phyloP scores from a whole-genome alignment of 192 early-diverging fungal species.

The Cetraspora pellucida region DNA sequence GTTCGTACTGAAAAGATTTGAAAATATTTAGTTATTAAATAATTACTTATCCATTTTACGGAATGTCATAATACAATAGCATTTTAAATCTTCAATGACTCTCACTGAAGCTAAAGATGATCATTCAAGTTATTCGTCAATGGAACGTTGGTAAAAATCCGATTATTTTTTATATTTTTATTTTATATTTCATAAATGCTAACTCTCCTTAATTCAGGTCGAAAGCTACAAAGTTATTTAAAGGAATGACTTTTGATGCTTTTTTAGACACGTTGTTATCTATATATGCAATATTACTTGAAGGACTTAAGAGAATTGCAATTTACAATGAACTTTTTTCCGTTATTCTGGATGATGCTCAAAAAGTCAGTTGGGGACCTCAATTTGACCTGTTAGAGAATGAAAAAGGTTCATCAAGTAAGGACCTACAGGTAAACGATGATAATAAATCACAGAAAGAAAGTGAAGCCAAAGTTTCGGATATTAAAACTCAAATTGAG shows the following conservation, averaged over 20 bases:
- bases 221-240: conserved; percentile 68
- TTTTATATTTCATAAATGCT: background rate
- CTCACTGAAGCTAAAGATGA: no score
- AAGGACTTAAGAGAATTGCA: conserved; percentile 70
- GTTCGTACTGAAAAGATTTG: conserved; percentile 36
- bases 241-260: conserved; percentile 80
- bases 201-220: conserved; percentile 40
- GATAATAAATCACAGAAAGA: background rate
- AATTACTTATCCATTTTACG: no score
- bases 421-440: conserved; percentile 17
- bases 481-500: background rate
- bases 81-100: no score
- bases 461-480: background rate
- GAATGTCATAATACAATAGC: no score
- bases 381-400: conserved; percentile 37
- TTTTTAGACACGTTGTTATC: conserved; percentile 79
- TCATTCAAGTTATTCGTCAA: no score
- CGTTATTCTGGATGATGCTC: conserved; percentile 63
- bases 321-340: conserved; percentile 74
- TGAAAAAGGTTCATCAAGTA: conserved; percentile 36
- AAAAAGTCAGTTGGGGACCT: conserved; percentile 44
- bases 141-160: conserved; percentile 9
- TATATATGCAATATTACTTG: conserved; percentile 75
- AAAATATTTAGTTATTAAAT: background rate
- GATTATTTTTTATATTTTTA: no score